Conservation (phyloP, 2,329 filamentous ascomycete genomes). For the Zasmidium citrigriseum region DNA sequence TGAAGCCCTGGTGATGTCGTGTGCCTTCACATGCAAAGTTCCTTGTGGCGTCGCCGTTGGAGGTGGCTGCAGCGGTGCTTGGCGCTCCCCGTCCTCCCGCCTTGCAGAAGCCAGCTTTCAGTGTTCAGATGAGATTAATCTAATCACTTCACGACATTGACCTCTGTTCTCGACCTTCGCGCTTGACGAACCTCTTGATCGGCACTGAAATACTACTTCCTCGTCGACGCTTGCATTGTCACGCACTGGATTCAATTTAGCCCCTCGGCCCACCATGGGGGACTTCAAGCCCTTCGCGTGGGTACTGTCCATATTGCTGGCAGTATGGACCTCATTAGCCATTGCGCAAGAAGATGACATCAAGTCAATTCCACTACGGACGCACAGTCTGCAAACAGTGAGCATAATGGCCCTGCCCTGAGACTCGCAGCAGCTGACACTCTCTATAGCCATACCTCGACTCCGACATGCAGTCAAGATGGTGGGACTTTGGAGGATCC, state of each 20-base stretch:
- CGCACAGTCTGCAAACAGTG: constrained; percentile 36
- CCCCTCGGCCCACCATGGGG: constrained; percentile 19
- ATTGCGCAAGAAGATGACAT: constrained; percentile 30
- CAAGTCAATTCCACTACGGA: constrained; percentile 37
- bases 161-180: too few species aligned
- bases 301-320: constrained; percentile 33
- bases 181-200: too few species aligned
- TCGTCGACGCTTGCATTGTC: too few species aligned
- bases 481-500: constrained; percentile 98
- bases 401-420: constrained; percentile 5
- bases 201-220: too few species aligned
- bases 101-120: too few species aligned
- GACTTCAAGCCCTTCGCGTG: constrained; percentile 18
- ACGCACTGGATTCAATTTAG: neutral
- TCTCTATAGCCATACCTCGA: constrained; percentile 84
- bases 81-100: too few species aligned
- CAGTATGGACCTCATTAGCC: constrained; percentile 31
- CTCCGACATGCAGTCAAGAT: constrained; percentile 95
- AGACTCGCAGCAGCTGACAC: neutral
- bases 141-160: too few species aligned
- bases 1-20: neutral
- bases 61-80: neutral
- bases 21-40: neutral
- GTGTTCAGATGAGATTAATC: too few species aligned
- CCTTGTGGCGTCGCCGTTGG: neutral